Base-by-base conservation (phyloP, 257 asterid genomes). In the Penstemon newberryi region DNA sequence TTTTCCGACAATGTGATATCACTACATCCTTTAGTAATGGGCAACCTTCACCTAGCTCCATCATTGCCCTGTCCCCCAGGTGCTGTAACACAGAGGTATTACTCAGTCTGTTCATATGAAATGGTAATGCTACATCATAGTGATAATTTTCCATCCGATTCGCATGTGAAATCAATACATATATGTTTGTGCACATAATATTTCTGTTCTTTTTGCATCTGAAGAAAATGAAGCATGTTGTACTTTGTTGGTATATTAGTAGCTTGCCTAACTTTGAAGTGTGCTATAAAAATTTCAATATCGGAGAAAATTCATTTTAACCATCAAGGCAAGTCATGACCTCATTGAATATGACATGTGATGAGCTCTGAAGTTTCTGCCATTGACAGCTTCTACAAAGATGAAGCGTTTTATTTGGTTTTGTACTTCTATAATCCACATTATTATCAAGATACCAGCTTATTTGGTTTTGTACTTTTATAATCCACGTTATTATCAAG, bases 1-100 rank as follows among this genome's bases (percentile, higher is more conserved):
- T 77, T 68, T 69, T 86, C 45, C 84, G 96, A 73, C 98, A 92
- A 58, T 92, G 96, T n/a, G 98, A 92, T 65, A 92, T 73, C 58
- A 89, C 92, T 1, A 89, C 19, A n/a, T 89, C 95, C 78, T 78
- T 86, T 4, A 92, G 87, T 73, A 82, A 67, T 0, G 91, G 95
- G 67, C 98, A 92, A 0, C 90, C 84, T 74, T 89, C 85, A 1
- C 96, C 81, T 60, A 92, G 36, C 87, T 89, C 96, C 49, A 79
- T 67, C 84, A 92, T 71, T 39, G 96, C 91, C 59, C 72, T 65
- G 79, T 92, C 98, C 41, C 91, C 89, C 65, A 92, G 67, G 73
- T 77, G 77, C 98, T 89, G 89, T 58, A 46, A 51, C 63, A 60
- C 10, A 12, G 50, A 10, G 45, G 44, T 12, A 40, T 15, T 25